A percentile compares a stretch with the other conserved stretches of the same genome.
phyloP scores from a whole-genome alignment of 495 filamentous ascomycete species.

The Alectoria sarmentosa region DNA sequence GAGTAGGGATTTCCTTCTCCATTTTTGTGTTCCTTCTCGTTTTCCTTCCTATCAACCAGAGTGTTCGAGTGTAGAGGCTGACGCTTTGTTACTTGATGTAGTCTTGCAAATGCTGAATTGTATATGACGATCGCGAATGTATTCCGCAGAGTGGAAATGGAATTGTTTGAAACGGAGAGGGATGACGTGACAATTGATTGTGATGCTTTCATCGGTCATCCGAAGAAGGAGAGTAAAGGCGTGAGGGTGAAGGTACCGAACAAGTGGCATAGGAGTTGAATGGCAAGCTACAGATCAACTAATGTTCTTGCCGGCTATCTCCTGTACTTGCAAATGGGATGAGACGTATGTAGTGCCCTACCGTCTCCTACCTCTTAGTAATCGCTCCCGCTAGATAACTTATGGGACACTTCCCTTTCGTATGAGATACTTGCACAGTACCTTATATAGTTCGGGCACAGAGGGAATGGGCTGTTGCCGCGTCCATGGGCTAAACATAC shows the following conservation, averaged over 20 bases:
- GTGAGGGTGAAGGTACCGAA: slow-evolving; percentile 10
- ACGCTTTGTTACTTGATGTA: slow-evolving; percentile 9
- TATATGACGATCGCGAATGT: slow-evolving; percentile 35
- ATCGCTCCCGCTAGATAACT: not conserved
- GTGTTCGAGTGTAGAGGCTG: not conserved
- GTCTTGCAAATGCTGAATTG: slow-evolving; percentile 37
- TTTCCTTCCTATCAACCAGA: not conserved
- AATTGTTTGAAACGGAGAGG: slow-evolving; percentile 33
- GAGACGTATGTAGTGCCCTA: not conserved
- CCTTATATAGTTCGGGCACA: not conserved
- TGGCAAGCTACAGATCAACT: not conserved
- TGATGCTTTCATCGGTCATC: slow-evolving; percentile 15
- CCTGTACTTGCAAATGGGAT: not conserved
- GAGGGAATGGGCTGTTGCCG: not conserved
- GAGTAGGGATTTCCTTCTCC: slow-evolving; percentile 29
- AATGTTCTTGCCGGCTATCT: not conserved
- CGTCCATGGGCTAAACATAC: not conserved
- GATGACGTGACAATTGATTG: slow-evolving; percentile 30
- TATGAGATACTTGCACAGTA: not conserved
- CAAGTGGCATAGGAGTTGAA: not conserved
- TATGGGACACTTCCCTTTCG: not conserved
- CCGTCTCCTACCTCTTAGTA: not conserved
- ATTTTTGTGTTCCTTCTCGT: not conserved
- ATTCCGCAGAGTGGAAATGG: slow-evolving; percentile 34
- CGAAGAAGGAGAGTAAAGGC: slow-evolving; percentile 13